Conservation (phyloP, 305 asterid species). For the Vinca major region DNA sequence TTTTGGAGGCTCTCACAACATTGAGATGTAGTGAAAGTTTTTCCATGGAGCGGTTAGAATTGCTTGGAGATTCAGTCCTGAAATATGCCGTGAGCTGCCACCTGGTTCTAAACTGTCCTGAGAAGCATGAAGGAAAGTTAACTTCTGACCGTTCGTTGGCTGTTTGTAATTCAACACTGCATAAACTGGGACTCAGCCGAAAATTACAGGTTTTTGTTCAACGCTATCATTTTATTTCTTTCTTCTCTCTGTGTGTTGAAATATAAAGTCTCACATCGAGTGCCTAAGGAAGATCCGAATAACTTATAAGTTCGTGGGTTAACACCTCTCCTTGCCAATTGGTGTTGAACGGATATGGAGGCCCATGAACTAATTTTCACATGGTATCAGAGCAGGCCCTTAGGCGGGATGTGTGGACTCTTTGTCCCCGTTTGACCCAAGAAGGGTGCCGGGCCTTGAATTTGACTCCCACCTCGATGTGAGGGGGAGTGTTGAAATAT, state of each 20-base stretch:
- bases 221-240: not conserved
- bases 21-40: slow-evolving; percentile 70
- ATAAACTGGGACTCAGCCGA: slow-evolving; percentile 53
- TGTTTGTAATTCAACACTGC: slow-evolving; percentile 60
- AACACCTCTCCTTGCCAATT: too few relatives aligned
- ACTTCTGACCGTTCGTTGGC: slow-evolving; percentile 41
- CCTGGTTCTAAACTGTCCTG: slow-evolving; percentile 68
- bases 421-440: too few relatives aligned
- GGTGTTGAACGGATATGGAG: too few relatives aligned
- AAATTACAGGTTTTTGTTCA: slow-evolving; percentile 55
- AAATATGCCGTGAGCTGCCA: slow-evolving; percentile 73
- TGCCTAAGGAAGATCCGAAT: too few relatives aligned
- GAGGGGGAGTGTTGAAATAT: too few relatives aligned
- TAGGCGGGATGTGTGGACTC: too few relatives aligned
- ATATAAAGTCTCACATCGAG: too few relatives aligned
- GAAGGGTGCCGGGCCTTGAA: too few relatives aligned
- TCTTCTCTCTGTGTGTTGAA: not conserved
- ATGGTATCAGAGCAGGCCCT: too few relatives aligned
- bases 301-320: too few relatives aligned
- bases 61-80: slow-evolving; percentile 92
- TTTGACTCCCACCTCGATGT: too few relatives aligned
- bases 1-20: slow-evolving; percentile 86
- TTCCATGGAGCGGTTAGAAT: slow-evolving; percentile 92
- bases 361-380: too few relatives aligned
- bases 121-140: slow-evolving; percentile 63